Evolutionary conservation across 208 protist genomes (phyloP).

Genomic region (Crithidia sp.): DNA sequence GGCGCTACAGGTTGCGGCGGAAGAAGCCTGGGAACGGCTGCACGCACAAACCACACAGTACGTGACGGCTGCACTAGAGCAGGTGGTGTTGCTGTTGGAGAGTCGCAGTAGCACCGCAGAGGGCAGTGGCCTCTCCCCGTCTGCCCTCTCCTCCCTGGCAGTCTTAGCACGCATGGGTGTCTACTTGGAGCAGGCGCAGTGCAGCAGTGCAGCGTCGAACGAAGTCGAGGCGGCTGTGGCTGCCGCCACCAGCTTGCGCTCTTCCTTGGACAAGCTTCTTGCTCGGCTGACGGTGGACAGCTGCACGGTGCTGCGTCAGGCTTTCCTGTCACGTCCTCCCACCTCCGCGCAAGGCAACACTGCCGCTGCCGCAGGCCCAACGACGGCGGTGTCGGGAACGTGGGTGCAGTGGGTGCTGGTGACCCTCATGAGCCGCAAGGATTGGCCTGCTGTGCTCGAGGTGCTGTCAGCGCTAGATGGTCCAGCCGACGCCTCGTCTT

Average conservation of each 20-base stretch:
- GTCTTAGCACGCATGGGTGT: slow-evolving; percentile 2
- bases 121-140: slow-evolving; percentile 6
- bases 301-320: slow-evolving; percentile 5
- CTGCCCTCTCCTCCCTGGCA: slow-evolving; percentile 7
- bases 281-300: slow-evolving; percentile 16
- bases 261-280: slow-evolving; percentile 9
- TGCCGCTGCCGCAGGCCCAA: not conserved
- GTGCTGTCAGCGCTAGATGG: slow-evolving; percentile 29
- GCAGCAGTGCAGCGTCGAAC: not conserved
- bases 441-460: slow-evolving; percentile 19
- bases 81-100: slow-evolving; percentile 1
- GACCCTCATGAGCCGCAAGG: slow-evolving; percentile 21
- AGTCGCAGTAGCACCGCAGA: not conserved
- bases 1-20: not conserved
- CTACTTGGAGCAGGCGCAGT: not conserved
- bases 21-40: slow-evolving; percentile 13
- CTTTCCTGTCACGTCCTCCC: not conserved
- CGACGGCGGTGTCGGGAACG: slow-evolving; percentile 15
- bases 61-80: not conserved
- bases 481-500: too few relatives aligned
- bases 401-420: slow-evolving; percentile 41
- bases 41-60: not conserved
- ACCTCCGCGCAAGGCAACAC: not conserved
- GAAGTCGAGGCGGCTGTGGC: too few relatives aligned
- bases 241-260: too few relatives aligned